These are phyloP conservation scores for Atkinsonella texensis DNA, from an alignment of 2,329 filamentous ascomycete species.

Conservation along the genomic window DNA sequence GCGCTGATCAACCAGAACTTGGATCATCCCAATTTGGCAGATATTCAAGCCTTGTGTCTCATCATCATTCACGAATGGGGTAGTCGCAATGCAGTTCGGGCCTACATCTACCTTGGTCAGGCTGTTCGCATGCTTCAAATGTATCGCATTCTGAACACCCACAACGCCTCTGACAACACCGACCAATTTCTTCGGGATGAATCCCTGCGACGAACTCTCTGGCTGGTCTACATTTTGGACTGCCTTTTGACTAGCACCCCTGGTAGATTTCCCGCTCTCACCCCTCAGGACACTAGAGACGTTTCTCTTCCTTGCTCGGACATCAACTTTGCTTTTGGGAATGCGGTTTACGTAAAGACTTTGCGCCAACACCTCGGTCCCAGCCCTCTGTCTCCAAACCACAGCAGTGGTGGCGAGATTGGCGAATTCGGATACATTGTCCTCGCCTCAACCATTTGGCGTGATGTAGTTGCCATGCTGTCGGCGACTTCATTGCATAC, in stretches of 20 bases:
- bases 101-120: conserved; percentile 51
- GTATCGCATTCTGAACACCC: conserved; percentile 46
- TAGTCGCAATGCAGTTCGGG: conserved; percentile 46
- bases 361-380: conserved; percentile 30
- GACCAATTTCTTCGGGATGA: conserved; percentile 50
- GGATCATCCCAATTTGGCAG: conserved; percentile 46
- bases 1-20: conserved; percentile 44
- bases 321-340: conserved; percentile 52
- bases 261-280: conserved; percentile 44
- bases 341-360: conserved; percentile 46
- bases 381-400: conserved; percentile 22
- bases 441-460: conserved; percentile 48
- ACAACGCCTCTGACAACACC: conserved; percentile 36
- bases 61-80: conserved; percentile 53
- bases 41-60: conserved; percentile 49
- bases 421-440: conserved; percentile 53
- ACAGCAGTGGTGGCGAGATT: conserved; percentile 35
- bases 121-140: conserved; percentile 54
- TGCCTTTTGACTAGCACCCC: conserved; percentile 51
- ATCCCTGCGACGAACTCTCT: conserved; percentile 47
- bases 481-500: conserved; percentile 38
- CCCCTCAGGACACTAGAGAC: conserved; percentile 40
- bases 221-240: conserved; percentile 52
- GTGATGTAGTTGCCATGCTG: conserved; percentile 49
- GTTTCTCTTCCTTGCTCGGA: conserved; percentile 47